Conservation (phyloP, 2,329 filamentous ascomycete species). For the Blastomyces percursus region DNA sequence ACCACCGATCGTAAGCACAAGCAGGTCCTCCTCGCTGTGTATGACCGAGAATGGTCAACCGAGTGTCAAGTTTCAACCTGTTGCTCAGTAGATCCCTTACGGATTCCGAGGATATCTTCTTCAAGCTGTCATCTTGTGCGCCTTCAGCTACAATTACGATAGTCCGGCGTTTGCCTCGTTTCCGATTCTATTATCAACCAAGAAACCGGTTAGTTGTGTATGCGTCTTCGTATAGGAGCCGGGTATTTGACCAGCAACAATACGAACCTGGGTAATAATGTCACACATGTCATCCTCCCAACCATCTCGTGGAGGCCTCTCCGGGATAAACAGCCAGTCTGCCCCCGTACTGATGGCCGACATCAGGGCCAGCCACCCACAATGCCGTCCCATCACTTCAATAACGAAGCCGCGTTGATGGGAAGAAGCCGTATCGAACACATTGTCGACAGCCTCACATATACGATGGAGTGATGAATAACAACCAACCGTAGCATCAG, state of each 20-base stretch:
- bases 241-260: neutral
- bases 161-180: slow-evolving; percentile 86
- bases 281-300: slow-evolving; percentile 84
- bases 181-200: slow-evolving; percentile 56
- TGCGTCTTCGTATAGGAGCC: neutral
- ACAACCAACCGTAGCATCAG: slow-evolving; percentile 93
- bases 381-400: slow-evolving; percentile 97
- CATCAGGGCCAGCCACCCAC: slow-evolving; percentile 95
- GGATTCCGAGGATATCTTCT: slow-evolving; percentile 67
- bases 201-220: neutral
- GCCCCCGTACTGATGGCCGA: slow-evolving; percentile 88
- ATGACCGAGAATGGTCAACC: slow-evolving; percentile 89
- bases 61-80: slow-evolving; percentile 73
- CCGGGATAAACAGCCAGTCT: slow-evolving; percentile 94
- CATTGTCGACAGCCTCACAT: slow-evolving; percentile 91
- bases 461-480: slow-evolving; percentile 90
- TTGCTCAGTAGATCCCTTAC: slow-evolving; percentile 83
- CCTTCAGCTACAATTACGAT: slow-evolving; percentile 98
- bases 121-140: slow-evolving; percentile 71
- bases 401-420: slow-evolving; percentile 96
- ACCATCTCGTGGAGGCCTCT: slow-evolving; percentile 75
- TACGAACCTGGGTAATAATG: slow-evolving; percentile 57
- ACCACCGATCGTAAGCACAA: slow-evolving; percentile 87
- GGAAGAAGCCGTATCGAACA: slow-evolving; percentile 83
- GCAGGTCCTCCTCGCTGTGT: slow-evolving; percentile 92